Conservation (phyloP, 164 flowering plant genomes). For the Protea cynaroides region DNA sequence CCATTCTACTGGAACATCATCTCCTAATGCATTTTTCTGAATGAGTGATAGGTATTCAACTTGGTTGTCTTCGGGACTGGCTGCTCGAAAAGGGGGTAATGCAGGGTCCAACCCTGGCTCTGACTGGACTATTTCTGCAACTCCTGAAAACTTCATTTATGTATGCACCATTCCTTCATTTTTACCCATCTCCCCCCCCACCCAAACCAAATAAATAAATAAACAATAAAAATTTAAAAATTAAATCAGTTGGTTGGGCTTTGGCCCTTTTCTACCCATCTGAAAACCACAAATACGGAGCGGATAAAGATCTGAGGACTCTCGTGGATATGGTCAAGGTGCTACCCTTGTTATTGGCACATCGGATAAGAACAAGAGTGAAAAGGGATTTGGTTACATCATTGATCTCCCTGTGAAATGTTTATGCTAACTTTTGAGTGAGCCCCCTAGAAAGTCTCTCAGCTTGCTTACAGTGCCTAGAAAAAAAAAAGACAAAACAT, state of each 20-base stretch:
- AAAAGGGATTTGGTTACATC: not conserved
- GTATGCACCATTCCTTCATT: conserved; percentile 33
- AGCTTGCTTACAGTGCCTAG: too few relatives aligned
- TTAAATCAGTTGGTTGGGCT: too few relatives aligned
- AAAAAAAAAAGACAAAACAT: too few relatives aligned
- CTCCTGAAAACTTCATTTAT: conserved; percentile 74
- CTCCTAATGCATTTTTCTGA: not conserved
- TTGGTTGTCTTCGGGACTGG: conserved; percentile 78
- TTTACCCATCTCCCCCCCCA: too few relatives aligned
- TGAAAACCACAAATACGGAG: too few relatives aligned
- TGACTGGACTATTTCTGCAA: conserved; percentile 83
- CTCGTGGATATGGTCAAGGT: not conserved
- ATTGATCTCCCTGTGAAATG: too few relatives aligned
- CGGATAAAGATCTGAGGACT: not conserved
- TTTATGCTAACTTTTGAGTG: too few relatives aligned
- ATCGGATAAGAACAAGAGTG: not conserved
- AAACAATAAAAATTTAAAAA: too few relatives aligned
- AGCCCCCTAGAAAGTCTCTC: too few relatives aligned
- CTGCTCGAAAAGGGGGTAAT: conserved; percentile 54
- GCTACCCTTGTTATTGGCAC: not conserved
- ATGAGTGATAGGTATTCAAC: conserved; percentile 50
- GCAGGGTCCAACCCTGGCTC: conserved; percentile 41
- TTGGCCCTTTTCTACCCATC: too few relatives aligned
- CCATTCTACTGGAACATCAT: conserved; percentile 1
- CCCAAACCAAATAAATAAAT: too few relatives aligned